phyloP scores from a whole-genome alignment of 164 flowering plant species.

The Sedum album region DNA sequence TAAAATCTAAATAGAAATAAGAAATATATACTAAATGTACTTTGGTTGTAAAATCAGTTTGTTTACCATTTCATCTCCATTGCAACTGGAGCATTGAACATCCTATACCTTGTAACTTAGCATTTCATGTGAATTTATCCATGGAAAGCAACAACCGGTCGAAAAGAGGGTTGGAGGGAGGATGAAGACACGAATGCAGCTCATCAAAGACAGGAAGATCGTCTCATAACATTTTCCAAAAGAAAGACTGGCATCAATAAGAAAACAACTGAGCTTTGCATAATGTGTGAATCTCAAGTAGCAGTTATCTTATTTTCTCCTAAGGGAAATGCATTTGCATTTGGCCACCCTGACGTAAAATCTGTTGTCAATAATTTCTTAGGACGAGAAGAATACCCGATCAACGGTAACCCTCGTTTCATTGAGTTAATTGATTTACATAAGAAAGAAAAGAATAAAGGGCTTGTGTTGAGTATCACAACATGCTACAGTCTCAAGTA shows the following conservation, averaged over 20 bases:
- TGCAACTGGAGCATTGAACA: neutral
- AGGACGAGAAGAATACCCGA: neutral
- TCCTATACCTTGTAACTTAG: neutral
- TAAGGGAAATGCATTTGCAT: neutral
- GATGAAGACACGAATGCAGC: neutral
- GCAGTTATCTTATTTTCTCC: neutral
- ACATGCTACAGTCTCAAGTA: neutral
- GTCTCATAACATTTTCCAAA: neutral
- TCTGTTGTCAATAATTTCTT: neutral
- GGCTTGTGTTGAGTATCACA: neutral
- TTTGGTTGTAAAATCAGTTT: neutral
- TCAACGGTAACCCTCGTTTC: neutral
- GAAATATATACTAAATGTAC: neutral
- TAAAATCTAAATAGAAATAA: neutral
- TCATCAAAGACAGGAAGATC: neutral
- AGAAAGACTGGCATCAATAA: conserved; percentile 4
- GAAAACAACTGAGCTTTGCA: neutral
- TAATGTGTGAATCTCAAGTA: neutral
- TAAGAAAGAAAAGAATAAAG: neutral
- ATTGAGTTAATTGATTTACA: neutral
- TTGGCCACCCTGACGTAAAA: neutral
- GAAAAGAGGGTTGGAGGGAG: neutral
- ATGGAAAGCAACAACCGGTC: neutral
- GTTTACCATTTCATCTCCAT: neutral
- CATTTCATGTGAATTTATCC: neutral